Percentiles rank a stretch among this genome's conserved stretches.
phyloP scores from a whole-genome alignment of 106 monocot genomes.

The Dioscorea dumetorum region DNA sequence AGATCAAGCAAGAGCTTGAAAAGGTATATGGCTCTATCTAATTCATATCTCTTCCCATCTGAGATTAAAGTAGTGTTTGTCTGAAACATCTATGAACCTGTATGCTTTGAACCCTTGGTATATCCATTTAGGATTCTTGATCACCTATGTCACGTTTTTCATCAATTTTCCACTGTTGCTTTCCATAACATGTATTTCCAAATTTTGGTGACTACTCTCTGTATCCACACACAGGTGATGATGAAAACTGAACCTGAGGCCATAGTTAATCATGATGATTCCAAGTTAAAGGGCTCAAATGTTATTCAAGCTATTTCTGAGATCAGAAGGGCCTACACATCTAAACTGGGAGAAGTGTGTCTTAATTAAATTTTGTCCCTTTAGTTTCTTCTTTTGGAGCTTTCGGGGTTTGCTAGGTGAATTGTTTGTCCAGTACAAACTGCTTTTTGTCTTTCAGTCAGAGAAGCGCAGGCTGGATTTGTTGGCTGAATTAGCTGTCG shows the following conservation, averaged over 20 bases:
- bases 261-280: constrained; percentile 13
- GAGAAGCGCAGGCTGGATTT: constrained; percentile 84
- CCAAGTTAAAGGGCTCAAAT: constrained; percentile 26
- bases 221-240: constrained; percentile 29
- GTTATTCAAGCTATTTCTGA: constrained; percentile 49
- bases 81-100: too few relatives aligned
- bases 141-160: neutral
- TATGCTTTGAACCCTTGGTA: too few relatives aligned
- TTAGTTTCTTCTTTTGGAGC: too few relatives aligned
- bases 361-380: neutral
- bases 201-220: neutral
- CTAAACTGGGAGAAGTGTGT: constrained; percentile 59
- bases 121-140: neutral
- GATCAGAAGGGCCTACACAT: constrained; percentile 60
- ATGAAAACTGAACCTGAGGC: constrained; percentile 24
- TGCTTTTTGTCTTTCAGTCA: constrained; percentile 38
- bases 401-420: too few relatives aligned
- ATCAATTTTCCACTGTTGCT: too few relatives aligned
- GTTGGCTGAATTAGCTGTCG: constrained; percentile 72
- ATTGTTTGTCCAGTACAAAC: too few relatives aligned
- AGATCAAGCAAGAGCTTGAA: constrained; percentile 75
- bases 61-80: too few relatives aligned
- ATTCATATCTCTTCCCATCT: too few relatives aligned
- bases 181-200: neutral
- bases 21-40: constrained; percentile 27